Percentiles rank a stretch among this genome's conserved stretches.
Conservation (phyloP, 192 early-diverging fungal genomes). For the Backusella circina region DNA sequence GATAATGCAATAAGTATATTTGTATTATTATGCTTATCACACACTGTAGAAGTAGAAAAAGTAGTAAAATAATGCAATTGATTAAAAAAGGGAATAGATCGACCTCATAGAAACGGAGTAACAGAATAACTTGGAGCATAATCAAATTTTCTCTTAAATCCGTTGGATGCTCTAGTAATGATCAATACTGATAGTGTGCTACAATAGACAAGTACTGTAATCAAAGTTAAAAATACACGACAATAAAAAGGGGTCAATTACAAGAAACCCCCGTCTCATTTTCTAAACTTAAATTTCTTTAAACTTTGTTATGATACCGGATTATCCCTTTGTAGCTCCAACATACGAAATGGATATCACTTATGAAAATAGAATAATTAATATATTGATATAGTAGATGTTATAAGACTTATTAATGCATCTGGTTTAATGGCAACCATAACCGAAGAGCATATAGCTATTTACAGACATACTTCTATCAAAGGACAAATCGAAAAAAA, state of each 20-base stretch:
- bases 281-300: background rate
- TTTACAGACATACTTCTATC: background rate
- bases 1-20: background rate
- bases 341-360: no score
- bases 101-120: background rate
- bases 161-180: background rate
- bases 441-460: background rate
- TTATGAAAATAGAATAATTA: no score
- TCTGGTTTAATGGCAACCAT: background rate
- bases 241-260: background rate
- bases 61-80: background rate
- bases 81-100: background rate
- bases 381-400: no score
- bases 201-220: background rate
- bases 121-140: background rate
- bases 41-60: background rate
- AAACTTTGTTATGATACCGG: background rate
- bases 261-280: background rate
- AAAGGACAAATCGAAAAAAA: background rate
- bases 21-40: background rate
- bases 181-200: background rate
- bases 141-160: background rate
- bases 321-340: background rate
- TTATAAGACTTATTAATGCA: no score
- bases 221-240: background rate